A percentile compares a stretch with the other conserved stretches of the same genome.
phyloP scores from a whole-genome alignment of 2,329 filamentous ascomycete genomes.

The Cryphonectria radicalis region DNA sequence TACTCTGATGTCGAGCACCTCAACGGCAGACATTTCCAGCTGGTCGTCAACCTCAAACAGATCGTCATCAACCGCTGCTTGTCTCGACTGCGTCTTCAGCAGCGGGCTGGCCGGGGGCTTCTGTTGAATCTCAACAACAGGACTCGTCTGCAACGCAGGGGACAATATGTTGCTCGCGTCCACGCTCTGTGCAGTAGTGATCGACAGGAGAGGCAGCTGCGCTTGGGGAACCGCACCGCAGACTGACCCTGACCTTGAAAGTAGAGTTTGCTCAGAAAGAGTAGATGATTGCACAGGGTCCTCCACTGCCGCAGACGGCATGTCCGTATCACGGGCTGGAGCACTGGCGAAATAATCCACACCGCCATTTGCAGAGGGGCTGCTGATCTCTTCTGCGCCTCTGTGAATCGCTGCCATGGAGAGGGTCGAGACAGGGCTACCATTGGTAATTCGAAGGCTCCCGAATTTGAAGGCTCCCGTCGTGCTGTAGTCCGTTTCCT shows the following conservation, averaged over 20 bases:
- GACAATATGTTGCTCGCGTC: constrained; percentile 26
- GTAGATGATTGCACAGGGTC: not conserved
- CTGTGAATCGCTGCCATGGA: constrained; percentile 24
- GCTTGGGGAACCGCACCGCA: not conserved
- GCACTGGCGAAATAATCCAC: constrained; percentile 17
- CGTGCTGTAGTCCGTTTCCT: constrained; percentile 61
- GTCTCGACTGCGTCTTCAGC: constrained; percentile 52
- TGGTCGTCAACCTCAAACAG: constrained; percentile 48
- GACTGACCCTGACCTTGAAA: not conserved
- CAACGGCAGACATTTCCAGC: constrained; percentile 40
- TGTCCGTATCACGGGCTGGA: not conserved
- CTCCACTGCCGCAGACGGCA: too few species aligned
- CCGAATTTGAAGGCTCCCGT: constrained; percentile 67
- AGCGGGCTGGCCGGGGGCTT: constrained; percentile 38
- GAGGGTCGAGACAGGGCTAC: constrained; percentile 56
- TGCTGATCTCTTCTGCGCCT: constrained; percentile 4
- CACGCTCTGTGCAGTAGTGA: not conserved
- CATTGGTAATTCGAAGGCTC: constrained; percentile 66
- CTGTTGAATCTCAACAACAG: constrained; percentile 43
- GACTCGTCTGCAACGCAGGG: constrained; percentile 38
- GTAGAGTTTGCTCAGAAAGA: not conserved
- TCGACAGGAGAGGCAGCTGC: constrained; percentile 9
- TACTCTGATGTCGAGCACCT: constrained; percentile 46
- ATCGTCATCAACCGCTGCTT: constrained; percentile 51
- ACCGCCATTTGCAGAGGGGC: not conserved